Percentiles rank a stretch among this genome's conserved stretches.
Conservation (phyloP, 1,284 basidiomycete genomes). For the Meripilus lineatus region DNA sequence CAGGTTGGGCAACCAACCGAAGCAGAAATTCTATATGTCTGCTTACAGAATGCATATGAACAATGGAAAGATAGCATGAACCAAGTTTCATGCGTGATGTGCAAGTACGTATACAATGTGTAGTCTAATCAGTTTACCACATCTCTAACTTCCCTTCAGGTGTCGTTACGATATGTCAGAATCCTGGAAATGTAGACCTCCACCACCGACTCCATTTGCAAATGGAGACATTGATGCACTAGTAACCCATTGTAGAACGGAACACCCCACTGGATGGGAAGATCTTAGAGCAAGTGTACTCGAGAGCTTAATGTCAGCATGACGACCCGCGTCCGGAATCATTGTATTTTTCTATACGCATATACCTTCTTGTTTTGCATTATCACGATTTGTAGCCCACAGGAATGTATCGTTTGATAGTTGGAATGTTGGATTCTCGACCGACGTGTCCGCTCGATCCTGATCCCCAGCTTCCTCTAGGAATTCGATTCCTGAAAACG, state of each 20-base stretch:
- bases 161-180: neutral
- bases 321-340: neutral
- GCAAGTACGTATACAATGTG: neutral
- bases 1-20: too few relatives aligned
- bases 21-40: too few relatives aligned
- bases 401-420: neutral
- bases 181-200: neutral
- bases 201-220: neutral
- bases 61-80: too few relatives aligned
- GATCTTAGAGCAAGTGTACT: neutral
- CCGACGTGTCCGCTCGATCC: too few relatives aligned
- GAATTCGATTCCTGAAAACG: neutral
- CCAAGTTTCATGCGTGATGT: constrained; percentile 1
- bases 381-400: neutral
- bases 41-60: too few relatives aligned
- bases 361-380: neutral
- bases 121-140: neutral
- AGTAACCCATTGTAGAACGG: constrained; percentile 1
- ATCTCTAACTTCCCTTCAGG: neutral
- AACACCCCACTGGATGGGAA: constrained; percentile 2
- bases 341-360: neutral
- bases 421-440: too few relatives aligned
- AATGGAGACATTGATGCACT: neutral
- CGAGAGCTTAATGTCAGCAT: neutral
- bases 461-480: too few relatives aligned